phyloP scores from a whole-genome alignment of 1,284 basidiomycete genomes.

The Serendipita sp. region DNA sequence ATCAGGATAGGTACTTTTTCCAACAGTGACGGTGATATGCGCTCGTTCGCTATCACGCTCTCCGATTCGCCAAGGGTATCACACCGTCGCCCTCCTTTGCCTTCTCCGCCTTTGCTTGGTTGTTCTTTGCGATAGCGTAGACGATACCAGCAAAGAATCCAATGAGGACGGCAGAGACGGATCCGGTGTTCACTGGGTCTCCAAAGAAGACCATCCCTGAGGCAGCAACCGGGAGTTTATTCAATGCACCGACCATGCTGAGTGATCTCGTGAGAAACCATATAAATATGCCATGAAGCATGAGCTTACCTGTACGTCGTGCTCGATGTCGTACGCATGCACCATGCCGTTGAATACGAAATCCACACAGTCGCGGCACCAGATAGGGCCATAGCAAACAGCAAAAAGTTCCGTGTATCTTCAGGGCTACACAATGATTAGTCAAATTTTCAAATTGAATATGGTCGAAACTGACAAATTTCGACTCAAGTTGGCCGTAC shows the following conservation, averaged over 20 bases:
- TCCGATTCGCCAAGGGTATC: constrained; percentile 33
- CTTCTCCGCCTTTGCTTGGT: constrained; percentile 58
- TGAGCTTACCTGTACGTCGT: constrained; percentile 78
- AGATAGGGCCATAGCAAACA: constrained; percentile 86
- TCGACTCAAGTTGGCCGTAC: constrained; percentile 52
- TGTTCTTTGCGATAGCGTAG: constrained; percentile 82
- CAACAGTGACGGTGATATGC: too few relatives aligned
- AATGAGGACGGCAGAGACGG: constrained; percentile 72
- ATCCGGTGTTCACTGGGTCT: constrained; percentile 75
- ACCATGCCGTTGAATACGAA: constrained; percentile 98
- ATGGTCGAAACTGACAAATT: constrained; percentile 63
- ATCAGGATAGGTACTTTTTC: not conserved
- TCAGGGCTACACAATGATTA: constrained; percentile 46
- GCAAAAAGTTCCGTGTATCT: constrained; percentile 64
- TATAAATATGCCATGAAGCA: not conserved
- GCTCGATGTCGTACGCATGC: constrained; percentile 87
- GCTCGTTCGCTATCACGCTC: not conserved
- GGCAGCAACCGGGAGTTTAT: constrained; percentile 95
- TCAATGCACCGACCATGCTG: constrained; percentile 97
- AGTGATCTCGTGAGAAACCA: constrained; percentile 10
- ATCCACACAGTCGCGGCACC: constrained; percentile 96
- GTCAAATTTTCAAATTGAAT: not conserved
- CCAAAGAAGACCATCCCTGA: constrained; percentile 95
- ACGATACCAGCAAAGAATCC: constrained; percentile 88
- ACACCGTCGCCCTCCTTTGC: constrained; percentile 31